phyloP scores from a whole-genome alignment of 768 basidiomycete species.

The Russula earlei region DNA sequence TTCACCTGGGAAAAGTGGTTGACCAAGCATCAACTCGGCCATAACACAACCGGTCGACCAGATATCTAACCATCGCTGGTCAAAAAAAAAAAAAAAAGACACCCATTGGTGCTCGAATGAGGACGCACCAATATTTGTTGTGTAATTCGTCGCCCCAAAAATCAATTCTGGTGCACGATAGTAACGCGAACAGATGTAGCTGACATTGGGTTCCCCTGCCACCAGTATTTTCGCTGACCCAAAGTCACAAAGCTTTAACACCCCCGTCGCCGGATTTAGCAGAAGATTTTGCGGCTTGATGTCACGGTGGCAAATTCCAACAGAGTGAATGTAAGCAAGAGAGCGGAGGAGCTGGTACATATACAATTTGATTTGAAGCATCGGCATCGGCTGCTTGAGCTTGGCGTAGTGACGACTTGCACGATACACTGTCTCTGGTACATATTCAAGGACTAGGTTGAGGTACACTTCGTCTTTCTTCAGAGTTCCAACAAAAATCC shows the following conservation, averaged over 20 bases:
- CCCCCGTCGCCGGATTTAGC: constrained; percentile 92
- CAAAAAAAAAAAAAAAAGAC: neutral
- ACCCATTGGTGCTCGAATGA: neutral
- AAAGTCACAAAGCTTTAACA: constrained; percentile 98
- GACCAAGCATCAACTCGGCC: constrained; percentile 99
- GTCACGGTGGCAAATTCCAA: constrained; percentile 99
- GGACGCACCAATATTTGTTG: constrained; percentile 92
- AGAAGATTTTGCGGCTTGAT: constrained; percentile 99
- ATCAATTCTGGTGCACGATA: constrained; percentile 99
- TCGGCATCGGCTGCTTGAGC: constrained; percentile 99
- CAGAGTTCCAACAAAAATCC: constrained; percentile 11
- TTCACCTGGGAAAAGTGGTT: constrained; percentile 98
- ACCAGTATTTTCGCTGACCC: constrained; percentile 98
- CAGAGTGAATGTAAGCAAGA: constrained; percentile 97
- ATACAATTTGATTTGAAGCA: constrained; percentile 99
- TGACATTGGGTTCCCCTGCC: constrained; percentile 96
- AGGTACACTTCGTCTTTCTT: constrained; percentile 99
- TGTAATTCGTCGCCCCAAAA: constrained; percentile 99
- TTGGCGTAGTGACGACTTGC: constrained; percentile 98
- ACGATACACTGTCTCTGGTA: constrained; percentile 98
- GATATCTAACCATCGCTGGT: constrained; percentile 51
- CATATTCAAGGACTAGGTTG: constrained; percentile 98
- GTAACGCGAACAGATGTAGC: constrained; percentile 99
- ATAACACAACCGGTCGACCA: constrained; percentile 99
- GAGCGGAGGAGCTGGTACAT: constrained; percentile 99